Conservation (phyloP, 2,329 filamentous ascomycete species). For the Penicillium nordicum region DNA sequence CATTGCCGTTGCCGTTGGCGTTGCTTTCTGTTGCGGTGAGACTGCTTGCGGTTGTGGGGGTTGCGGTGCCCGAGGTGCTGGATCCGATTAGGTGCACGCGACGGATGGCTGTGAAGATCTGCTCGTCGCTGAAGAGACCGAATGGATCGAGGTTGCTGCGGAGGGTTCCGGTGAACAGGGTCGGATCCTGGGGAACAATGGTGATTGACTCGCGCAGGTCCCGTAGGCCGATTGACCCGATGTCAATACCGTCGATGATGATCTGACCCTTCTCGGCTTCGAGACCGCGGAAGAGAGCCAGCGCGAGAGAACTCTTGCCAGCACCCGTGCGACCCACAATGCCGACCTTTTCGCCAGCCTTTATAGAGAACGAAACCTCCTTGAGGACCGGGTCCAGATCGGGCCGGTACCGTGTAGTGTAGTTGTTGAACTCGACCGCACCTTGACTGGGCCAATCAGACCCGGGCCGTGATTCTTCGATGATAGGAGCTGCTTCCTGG, state of each 20-base stretch:
- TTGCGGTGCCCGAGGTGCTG: conserved; percentile 35
- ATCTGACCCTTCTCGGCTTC: conserved; percentile 90
- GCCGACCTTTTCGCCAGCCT: conserved; percentile 84
- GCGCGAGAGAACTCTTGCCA: conserved; percentile 89
- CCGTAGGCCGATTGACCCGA: conserved; percentile 83
- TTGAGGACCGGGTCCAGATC: conserved; percentile 86
- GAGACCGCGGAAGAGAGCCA: conserved; percentile 88
- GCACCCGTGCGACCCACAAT: conserved; percentile 95
- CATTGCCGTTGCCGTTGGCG: conserved; percentile 15
- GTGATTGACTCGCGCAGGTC: conserved; percentile 92
- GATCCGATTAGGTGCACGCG: conserved; percentile 76
- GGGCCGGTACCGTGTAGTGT: conserved; percentile 82
- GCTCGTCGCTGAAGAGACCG: conserved; percentile 78
- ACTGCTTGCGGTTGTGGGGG: conserved; percentile 33
- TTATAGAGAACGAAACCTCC: conserved; percentile 79
- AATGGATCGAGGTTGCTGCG: conserved; percentile 93
- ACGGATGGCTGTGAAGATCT: conserved; percentile 81
- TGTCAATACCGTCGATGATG: conserved; percentile 85
- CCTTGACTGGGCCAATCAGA: conserved; percentile 82
- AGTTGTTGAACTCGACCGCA: conserved; percentile 80
- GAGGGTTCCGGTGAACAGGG: conserved; percentile 87
- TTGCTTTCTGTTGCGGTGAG: conserved; percentile 22
- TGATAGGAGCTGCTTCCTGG: conserved; percentile 77
- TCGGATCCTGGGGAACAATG: conserved; percentile 93
- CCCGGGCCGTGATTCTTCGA: conserved; percentile 74